Evolutionary conservation across 176 grass and related monocot genomes (phyloP), one percentile per base, ranked within the genome.

Genomic region (Elymus sibiricus): DNA sequence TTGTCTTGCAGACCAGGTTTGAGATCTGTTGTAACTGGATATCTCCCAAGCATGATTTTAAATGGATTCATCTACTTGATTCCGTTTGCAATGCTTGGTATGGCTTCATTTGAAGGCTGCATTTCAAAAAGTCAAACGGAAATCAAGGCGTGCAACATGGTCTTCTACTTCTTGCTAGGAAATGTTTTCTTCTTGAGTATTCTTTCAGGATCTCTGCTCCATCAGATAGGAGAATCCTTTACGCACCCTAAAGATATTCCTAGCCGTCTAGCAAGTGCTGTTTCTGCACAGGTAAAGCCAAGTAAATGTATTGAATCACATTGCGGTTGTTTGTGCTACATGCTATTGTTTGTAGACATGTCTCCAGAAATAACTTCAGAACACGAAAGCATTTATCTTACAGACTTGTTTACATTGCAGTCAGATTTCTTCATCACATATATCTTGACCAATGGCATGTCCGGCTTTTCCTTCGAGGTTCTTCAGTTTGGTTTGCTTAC

Each of bases 341-440:
- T 69, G 74, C 0, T 28, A 26, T 28, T 67, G 31, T 21, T 60
- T 59, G 34, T 59, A 70, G 39, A 58, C 7, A 26, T 55, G 46
- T 60, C 25, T 39, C 9, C 16, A n/a, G 26, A 28, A 70, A 70
- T 22, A 5, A 17, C 15, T 19, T 69, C 44, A 69, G 43, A 68
- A 75, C 37, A 68, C 28, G 77, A 59, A 59, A 60, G 10, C 29
- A 40, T 86, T 70, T 76, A 77, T 82, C 35, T 63, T 63, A 15
- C 27, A 3, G 28, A 71, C 39, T 77, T 84, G 16, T 86, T 85
- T 79, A 14, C 58, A 25, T 79, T 89, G 88, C 90, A 93, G 95
- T 97, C 95, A 4, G 89, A 97, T 94, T 97, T 97, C 92, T 97
- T 97, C 79, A 94, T 97, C 81, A 97, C 92, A 49, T 94, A 97